phyloP scores from a whole-genome alignment of 139 green algal species.

The Chlamydomonas schloesseri region DNA sequence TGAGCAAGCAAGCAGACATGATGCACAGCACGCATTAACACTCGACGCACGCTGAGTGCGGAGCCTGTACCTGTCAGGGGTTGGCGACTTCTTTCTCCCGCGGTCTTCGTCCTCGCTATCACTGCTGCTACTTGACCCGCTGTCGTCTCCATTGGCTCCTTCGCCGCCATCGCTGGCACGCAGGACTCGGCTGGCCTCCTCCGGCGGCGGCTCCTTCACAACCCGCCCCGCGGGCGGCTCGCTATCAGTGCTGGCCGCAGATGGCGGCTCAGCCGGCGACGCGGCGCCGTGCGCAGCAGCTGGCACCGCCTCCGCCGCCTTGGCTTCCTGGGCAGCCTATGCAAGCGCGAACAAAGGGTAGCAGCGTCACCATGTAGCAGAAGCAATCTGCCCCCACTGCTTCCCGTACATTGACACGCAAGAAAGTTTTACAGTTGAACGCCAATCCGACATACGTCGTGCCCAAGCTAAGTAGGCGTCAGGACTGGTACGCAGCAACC shows the following conservation, averaged over 20 bases:
- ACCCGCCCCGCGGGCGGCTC: neutral
- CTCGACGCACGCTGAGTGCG: too few relatives aligned
- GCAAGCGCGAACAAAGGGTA: too few relatives aligned
- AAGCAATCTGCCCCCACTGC: too few relatives aligned
- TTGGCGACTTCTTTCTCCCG: neutral
- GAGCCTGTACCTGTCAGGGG: neutral
- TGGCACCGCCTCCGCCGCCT: neutral
- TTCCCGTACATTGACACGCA: too few relatives aligned
- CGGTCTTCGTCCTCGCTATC: neutral
- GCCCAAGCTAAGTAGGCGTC: too few relatives aligned
- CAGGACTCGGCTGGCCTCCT: conserved; percentile 5
- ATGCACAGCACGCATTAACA: neutral
- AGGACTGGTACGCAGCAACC: too few relatives aligned
- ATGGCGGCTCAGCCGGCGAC: neutral
- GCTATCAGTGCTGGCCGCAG: conserved; percentile 18
- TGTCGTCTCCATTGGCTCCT: neutral
- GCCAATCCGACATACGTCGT: too few relatives aligned
- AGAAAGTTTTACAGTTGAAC: too few relatives aligned
- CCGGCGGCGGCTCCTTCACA: neutral
- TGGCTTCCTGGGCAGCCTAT: too few relatives aligned
- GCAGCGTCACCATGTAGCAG: too few relatives aligned
- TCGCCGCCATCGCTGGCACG: too few relatives aligned
- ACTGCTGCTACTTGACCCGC: neutral
- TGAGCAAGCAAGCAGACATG: too few relatives aligned
- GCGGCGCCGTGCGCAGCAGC: neutral